These are phyloP conservation scores for Xylaria castorea DNA, from an alignment of 495 filamentous ascomycete species.

Conservation along the genomic window DNA sequence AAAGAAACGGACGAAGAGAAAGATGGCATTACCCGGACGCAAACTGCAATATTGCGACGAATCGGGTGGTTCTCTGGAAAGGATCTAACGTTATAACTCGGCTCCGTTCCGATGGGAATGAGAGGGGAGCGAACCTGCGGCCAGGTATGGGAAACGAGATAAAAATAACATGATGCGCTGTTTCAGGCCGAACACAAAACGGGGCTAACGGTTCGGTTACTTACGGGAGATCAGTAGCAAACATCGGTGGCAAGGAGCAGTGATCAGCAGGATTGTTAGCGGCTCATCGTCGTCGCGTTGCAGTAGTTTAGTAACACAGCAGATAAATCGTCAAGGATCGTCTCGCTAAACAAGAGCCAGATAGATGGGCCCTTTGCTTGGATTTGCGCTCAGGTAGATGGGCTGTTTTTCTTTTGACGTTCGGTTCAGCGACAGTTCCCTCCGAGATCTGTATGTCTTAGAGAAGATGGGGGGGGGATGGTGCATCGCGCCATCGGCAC, in stretches of 20 bases:
- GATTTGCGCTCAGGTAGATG: conserved; percentile 13
- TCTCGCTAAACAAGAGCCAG: background rate
- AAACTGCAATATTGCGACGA: conserved; percentile 23
- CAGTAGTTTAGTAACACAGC: conserved; percentile 23
- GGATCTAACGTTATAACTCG: conserved; percentile 29
- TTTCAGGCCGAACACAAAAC: conserved; percentile 40
- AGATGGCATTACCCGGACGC: background rate
- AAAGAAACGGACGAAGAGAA: conserved; percentile 16
- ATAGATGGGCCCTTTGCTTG: background rate
- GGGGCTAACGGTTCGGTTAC: conserved; percentile 31
- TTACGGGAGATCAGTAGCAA: conserved; percentile 32
- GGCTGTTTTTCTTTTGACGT: conserved; percentile 11
- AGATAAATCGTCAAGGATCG: conserved; percentile 23
- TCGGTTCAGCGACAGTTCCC: background rate
- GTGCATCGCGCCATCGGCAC: conserved; percentile 9
- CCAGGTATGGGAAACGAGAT: conserved; percentile 26
- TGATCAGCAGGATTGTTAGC: conserved; percentile 36
- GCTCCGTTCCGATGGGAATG: conserved; percentile 40
- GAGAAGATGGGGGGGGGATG: background rate
- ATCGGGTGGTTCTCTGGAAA: conserved; percentile 29
- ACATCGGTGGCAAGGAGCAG: conserved; percentile 28
- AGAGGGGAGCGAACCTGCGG: conserved; percentile 24
- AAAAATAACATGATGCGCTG: conserved; percentile 37
- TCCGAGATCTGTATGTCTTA: background rate
- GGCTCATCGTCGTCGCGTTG: conserved; percentile 12